Percentiles rank a stretch among this genome's conserved stretches.
phyloP scores from a whole-genome alignment of 169 alveolate species.

The Eimeria mitis region DNA sequence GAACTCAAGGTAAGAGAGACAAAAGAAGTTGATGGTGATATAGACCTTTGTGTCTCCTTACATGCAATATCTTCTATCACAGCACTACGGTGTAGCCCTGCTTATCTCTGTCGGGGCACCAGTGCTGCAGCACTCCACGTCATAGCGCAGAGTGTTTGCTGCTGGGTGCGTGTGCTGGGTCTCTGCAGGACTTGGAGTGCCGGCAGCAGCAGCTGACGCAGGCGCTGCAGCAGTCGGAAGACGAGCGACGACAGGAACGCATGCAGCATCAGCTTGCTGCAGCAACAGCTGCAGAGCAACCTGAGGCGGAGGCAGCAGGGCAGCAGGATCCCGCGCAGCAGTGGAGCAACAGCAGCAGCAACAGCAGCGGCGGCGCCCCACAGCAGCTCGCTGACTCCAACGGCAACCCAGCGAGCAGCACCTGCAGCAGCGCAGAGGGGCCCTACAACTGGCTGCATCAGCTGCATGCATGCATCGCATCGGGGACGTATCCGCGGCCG shows the following conservation, averaged over 20 bases:
- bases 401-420: constrained; percentile 63
- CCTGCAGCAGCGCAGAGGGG: constrained; percentile 67
- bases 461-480: constrained; percentile 37
- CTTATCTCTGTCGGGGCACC: not conserved
- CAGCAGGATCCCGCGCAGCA: constrained; percentile 11
- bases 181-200: constrained; percentile 58
- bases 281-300: constrained; percentile 37
- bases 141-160: not conserved
- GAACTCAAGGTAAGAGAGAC: constrained; percentile 51
- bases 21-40: not conserved
- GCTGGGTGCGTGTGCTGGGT: not conserved
- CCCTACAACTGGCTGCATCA: constrained; percentile 75
- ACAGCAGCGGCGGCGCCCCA: constrained; percentile 10
- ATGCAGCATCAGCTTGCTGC: constrained; percentile 55
- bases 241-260: constrained; percentile 40
- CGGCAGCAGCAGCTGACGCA: constrained; percentile 75
- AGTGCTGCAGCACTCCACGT: not conserved
- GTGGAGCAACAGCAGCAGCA: constrained; percentile 43
- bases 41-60: not conserved
- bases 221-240: constrained; percentile 69
- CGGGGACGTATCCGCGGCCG: constrained; percentile 59
- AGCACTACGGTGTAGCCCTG: not conserved
- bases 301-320: not conserved
- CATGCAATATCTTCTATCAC: not conserved
- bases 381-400: constrained; percentile 39